phyloP scores from a whole-genome alignment of 208 protist species.

The Angomonas ambiguus region DNA sequence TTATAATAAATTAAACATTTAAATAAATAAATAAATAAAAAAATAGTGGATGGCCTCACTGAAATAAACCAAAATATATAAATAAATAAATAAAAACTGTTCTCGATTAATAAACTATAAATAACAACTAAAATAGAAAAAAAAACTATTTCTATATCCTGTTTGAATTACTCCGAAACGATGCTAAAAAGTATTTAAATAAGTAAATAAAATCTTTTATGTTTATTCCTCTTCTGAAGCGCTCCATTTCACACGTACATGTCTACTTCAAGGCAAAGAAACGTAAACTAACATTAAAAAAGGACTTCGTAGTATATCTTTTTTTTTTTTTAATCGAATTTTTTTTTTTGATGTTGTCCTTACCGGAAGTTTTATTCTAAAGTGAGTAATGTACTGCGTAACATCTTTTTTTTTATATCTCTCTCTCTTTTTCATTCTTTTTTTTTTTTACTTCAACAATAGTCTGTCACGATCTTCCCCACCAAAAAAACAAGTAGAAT shows the following conservation, averaged over 20 bases:
- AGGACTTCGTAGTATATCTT: not conserved
- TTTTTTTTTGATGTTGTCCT: not conserved
- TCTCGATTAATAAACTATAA: not conserved
- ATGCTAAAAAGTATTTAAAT: not conserved
- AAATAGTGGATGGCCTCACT: not conserved
- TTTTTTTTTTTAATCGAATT: not conserved
- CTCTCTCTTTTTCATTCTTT: not conserved
- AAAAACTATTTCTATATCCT: not conserved
- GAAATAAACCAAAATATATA: constrained; percentile 1
- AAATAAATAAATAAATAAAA: constrained; percentile 3
- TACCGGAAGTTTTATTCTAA: not conserved
- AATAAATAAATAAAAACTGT: constrained; percentile 5
- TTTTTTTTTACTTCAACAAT: not conserved
- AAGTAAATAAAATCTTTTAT: constrained; percentile 1
- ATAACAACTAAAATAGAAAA: constrained; percentile 1
- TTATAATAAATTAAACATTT: not conserved
- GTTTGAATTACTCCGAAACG: not conserved
- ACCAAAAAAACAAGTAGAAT: not conserved
- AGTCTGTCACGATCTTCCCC: too few species aligned
- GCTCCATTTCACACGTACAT: not conserved
- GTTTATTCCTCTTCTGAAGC: not conserved
- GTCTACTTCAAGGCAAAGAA: too few species aligned
- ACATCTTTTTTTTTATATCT: too few species aligned
- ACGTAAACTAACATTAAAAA: not conserved
- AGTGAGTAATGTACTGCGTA: not conserved